Evolutionary conservation across 352 stramenopile genomes (phyloP).

Genomic region (Phytopythium mirpurense): DNA sequence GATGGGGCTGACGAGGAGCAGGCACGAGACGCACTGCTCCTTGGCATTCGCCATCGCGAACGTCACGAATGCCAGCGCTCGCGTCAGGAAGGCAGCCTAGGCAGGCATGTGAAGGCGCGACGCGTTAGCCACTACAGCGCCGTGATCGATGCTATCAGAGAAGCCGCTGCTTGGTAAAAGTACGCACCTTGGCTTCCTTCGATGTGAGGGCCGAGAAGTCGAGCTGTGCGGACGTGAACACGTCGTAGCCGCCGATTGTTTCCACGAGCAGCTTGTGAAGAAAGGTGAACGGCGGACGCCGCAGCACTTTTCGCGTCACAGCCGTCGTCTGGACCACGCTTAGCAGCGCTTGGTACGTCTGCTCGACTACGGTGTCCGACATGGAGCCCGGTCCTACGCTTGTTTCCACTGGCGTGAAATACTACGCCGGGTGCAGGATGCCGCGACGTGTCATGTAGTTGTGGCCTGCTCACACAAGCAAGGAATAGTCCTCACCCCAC

Average conservation of each 20-base stretch:
- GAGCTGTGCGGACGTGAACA: slow-evolving; percentile 68
- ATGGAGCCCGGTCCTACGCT: background rate
- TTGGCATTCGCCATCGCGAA: slow-evolving; percentile 41
- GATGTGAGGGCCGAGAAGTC: slow-evolving; percentile 47
- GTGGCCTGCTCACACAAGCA: background rate
- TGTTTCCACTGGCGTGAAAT: background rate
- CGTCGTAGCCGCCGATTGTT: slow-evolving; percentile 46
- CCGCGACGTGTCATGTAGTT: background rate
- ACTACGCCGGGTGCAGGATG: background rate
- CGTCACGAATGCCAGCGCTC: slow-evolving; percentile 70
- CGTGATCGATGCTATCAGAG: no score
- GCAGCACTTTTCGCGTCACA: slow-evolving; percentile 61
- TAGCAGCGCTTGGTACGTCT: slow-evolving; percentile 62
- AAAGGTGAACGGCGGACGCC: slow-evolving; percentile 76
- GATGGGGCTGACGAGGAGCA: slow-evolving; percentile 80
- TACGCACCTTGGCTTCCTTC: slow-evolving; percentile 72
- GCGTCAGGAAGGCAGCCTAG: slow-evolving; percentile 70
- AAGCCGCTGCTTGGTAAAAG: no score
- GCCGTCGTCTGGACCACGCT: slow-evolving; percentile 60
- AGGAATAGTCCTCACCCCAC: background rate
- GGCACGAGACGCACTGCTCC: slow-evolving; percentile 41
- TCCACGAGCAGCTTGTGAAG: slow-evolving; percentile 77
- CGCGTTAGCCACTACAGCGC: no score
- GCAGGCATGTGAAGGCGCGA: background rate
- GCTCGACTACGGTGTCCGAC: slow-evolving; percentile 32